Evolutionary conservation across 768 basidiomycete genomes (phyloP).

Genomic region (Suillus clintonianus): DNA sequence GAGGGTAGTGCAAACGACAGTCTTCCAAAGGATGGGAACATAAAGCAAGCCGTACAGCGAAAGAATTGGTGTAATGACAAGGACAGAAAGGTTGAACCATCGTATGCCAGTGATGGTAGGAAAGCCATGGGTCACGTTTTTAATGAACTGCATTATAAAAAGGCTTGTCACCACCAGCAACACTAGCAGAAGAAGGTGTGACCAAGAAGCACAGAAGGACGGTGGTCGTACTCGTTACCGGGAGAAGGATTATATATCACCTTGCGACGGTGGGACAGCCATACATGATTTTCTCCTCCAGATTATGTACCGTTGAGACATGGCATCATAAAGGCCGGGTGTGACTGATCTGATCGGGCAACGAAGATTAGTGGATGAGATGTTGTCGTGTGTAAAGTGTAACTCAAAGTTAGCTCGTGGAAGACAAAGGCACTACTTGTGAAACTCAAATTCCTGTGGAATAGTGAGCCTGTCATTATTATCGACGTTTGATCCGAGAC

Average conservation of each 20-base stretch:
- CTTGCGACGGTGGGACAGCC: conserved; percentile 16
- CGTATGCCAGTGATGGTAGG: conserved; percentile 57
- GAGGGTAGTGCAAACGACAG: conserved; percentile 58
- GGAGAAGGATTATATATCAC: conserved; percentile 27
- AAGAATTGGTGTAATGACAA: conserved; percentile 70
- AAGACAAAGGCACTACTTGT: conserved; percentile 1
- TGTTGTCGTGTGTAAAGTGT: conserved; percentile 1
- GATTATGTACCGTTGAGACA: conserved; percentile 3
- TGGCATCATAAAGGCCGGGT: not conserved
- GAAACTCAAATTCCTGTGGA: not conserved
- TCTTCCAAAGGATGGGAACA: conserved; percentile 49
- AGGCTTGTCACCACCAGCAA: conserved; percentile 5
- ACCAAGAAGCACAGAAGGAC: conserved; percentile 5
- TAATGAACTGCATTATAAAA: conserved; percentile 11
- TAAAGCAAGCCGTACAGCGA: conserved; percentile 66
- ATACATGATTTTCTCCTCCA: not conserved
- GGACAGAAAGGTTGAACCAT: conserved; percentile 77
- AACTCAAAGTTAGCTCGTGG: not conserved
- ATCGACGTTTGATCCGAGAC: not conserved
- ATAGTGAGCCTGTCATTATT: not conserved
- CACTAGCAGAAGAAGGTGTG: not conserved
- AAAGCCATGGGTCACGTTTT: conserved; percentile 29
- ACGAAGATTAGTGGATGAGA: not conserved
- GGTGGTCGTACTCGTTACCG: conserved; percentile 12
- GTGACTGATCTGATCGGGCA: conserved; percentile 4